Percentiles rank a stretch among this genome's conserved stretches.
These are phyloP conservation scores for Arthrobotrys iridis DNA, from an alignment of 2,329 filamentous ascomycete genomes.

Conservation along the genomic window DNA sequence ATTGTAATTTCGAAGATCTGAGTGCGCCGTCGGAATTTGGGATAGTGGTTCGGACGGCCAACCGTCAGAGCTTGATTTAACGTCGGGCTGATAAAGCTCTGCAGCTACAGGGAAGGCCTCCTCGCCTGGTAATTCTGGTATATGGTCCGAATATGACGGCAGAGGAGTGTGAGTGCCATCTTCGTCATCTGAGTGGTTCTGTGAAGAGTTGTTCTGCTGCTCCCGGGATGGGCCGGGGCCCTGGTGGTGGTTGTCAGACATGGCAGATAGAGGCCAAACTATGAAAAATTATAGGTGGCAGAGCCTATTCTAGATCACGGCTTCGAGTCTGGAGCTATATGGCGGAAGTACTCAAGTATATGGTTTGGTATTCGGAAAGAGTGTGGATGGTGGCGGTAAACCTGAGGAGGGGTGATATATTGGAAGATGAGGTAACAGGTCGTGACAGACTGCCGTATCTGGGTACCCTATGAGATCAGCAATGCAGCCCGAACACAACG, in stretches of 20 bases:
- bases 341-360: background rate
- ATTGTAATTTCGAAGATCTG: slow-evolving; percentile 40
- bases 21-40: slow-evolving; percentile 42
- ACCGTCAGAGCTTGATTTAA: slow-evolving; percentile 31
- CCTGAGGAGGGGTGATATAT: slow-evolving; percentile 5
- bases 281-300: background rate
- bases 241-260: slow-evolving; percentile 33
- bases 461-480: background rate
- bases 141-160: slow-evolving; percentile 29
- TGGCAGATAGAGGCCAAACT: slow-evolving; percentile 1
- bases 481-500: background rate
- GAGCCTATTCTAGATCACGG: background rate
- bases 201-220: slow-evolving; percentile 3
- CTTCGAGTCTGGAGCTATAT: background rate
- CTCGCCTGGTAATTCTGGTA: slow-evolving; percentile 14
- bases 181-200: slow-evolving; percentile 1
- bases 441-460: slow-evolving; percentile 8
- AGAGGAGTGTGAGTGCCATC: slow-evolving; percentile 11
- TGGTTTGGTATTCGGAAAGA: background rate
- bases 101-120: background rate
- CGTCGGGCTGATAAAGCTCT: slow-evolving; percentile 14
- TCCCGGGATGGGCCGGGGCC: slow-evolving; percentile 20
- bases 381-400: background rate
- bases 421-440: background rate
- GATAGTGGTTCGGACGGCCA: slow-evolving; percentile 51